Evolutionary conservation across 495 filamentous ascomycete species (phyloP), one percentile per base, ranked within the genome.

Genomic region (Penicillium salamii): DNA sequence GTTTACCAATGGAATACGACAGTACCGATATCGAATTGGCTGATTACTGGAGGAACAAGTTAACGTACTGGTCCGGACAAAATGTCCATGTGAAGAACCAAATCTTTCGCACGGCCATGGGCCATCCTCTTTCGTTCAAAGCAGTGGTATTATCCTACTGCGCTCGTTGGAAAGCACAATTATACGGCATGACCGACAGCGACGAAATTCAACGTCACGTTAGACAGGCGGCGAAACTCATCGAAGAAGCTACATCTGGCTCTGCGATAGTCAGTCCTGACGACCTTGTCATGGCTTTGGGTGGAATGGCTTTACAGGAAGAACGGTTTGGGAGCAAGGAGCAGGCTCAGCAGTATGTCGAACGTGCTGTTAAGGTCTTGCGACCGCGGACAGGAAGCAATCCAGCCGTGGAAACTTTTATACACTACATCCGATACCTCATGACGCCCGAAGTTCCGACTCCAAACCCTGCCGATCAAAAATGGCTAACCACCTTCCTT

Each of bases 41-140:
- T 3, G 68, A 72, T 37, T 63, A 63, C 39, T 76, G 69, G 69
- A 57, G 58, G 6, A 63, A 49, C 53, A 62, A 65, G 29, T 58
- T 74, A 49, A 59, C 62, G 0, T 76, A 76, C 49, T 76, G 72
- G 72, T 76, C 72, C 7, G 72, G 72, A 0, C 67, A 71, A 40
- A 74, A 74, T 44, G 42, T 46, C 29, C 58, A 68, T 21, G 34
- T 74, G 1, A 76, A 76, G 47, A 56, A 68, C 15, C 62, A 59
- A 18, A 61, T 70, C 7, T 74, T 71, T 40, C 62, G 59, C 20
- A 60, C 57, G 7, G 64, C 70, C 23, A 68, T 69, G 63, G 44
- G 47, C 29, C 59, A 74, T 53, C 70, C 65, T 2, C 49, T 70
- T 11, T 43, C 66, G 1, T 76, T 76, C 46, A 63, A 70, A 34